phyloP scores from a whole-genome alignment of 495 filamentous ascomycete species.

The Aspergillus saccharolyticus region DNA sequence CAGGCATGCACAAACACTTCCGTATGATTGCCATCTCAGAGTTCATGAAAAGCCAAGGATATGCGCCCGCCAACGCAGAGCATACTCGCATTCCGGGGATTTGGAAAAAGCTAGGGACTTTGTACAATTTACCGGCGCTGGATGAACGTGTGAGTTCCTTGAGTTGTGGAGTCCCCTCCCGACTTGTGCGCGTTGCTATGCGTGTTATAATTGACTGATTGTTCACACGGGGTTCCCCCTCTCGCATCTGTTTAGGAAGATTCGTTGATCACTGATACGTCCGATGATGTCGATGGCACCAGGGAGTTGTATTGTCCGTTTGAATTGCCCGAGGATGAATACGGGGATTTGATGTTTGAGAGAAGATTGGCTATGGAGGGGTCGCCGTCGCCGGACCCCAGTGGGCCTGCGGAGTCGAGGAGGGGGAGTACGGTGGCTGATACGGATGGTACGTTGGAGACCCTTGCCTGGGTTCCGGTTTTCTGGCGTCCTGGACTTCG shows the following conservation, averaged over 20 bases:
- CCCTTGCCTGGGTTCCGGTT: too few species aligned
- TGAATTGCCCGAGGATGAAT: conserved; percentile 71
- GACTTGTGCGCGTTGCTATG: too few species aligned
- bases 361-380: conserved; percentile 57
- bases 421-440: conserved; percentile 44
- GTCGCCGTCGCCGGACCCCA: conserved; percentile 51
- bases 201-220: too few species aligned
- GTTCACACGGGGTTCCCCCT: too few species aligned
- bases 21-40: conserved; percentile 87
- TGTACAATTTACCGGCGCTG: conserved; percentile 84
- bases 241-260: conserved; percentile 49
- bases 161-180: too few species aligned
- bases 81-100: conserved; percentile 89
- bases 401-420: conserved; percentile 40
- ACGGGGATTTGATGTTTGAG: conserved; percentile 67
- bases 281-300: conserved; percentile 54
- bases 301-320: conserved; percentile 64
- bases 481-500: too few species aligned
- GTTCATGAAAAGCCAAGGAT: conserved; percentile 80
- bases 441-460: conserved; percentile 46
- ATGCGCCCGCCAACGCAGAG: conserved; percentile 56
- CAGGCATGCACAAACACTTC: conserved; percentile 97
- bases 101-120: conserved; percentile 76
- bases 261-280: conserved; percentile 48
- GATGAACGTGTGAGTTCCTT: conserved; percentile 65